Base-by-base conservation (phyloP, 257 asterid species). In the Ballota nigra region DNA sequence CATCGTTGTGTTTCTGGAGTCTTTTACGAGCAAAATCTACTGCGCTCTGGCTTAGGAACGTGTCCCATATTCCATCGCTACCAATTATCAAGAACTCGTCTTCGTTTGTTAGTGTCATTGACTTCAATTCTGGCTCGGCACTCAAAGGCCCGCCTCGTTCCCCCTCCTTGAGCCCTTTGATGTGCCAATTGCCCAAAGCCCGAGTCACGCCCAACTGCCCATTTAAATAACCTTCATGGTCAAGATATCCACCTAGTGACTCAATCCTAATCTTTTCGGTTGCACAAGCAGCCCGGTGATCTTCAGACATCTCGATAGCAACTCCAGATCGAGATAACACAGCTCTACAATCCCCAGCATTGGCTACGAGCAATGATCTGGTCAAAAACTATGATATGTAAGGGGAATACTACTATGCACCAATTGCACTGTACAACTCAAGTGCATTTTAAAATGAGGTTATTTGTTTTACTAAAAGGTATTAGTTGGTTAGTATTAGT, bases 261-360 rank as follows among this genome's bases (percentile, higher is more conserved):
- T 90, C 98, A 2, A 92, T 74, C 49, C 98, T 83, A 24, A n/a
- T 61, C 81, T 84, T 80, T 65, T 92, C 98, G 22, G 77, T 85
- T 62, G 73, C 66, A 41, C 87, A 83, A 69, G 90, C 82, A 24
- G 98, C 95, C 52, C 87, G 75, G 82, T 92, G 98, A 72, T 90
- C 97, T 71, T 83, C 77, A 26, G 97, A 92, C 98, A 92, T 87
- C 84, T 92, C 97, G 19, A 92, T 75, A 9, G 95, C 96, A 29
- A 82, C 68, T 63, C 97, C 98, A 7, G 77, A 62, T 60, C 95
- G 88, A 38, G 98, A 92, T 59, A 92, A 72, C 33, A 92, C 96
- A 2, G 98, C 98, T 67, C 98, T 78, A 68, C 96, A 92, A 41
- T 92, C 98, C 75, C 98, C 98, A 24, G 92, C 98, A 77, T 92